Conservation (phyloP, 2,329 filamentous ascomycete genomes). For the Myriosclerotinia curreyana region DNA sequence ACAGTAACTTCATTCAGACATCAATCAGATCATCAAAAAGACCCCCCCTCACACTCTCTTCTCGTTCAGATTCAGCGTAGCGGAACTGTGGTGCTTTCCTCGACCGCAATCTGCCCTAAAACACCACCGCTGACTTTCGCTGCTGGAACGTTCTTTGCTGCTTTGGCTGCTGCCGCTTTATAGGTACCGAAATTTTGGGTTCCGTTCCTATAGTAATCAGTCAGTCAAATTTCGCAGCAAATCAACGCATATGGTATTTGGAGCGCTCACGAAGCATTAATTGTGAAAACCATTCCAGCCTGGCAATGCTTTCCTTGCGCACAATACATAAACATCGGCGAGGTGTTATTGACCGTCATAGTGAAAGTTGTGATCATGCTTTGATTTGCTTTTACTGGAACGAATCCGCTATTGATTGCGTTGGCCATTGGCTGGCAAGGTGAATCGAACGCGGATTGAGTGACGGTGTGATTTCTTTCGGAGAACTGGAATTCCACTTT, state of each 20-base stretch:
- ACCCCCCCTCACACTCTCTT: background rate
- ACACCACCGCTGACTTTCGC: background rate
- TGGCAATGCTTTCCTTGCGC: slow-evolving; percentile 72
- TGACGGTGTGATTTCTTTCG: slow-evolving; percentile 72
- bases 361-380: slow-evolving; percentile 55
- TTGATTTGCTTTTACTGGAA: slow-evolving; percentile 58
- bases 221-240: background rate
- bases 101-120: background rate
- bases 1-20: background rate
- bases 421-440: slow-evolving; percentile 62
- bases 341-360: slow-evolving; percentile 64
- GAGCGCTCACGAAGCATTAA: slow-evolving; percentile 40
- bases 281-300: slow-evolving; percentile 41
- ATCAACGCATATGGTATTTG: no score
- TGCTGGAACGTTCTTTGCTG: slow-evolving; percentile 6
- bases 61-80: background rate
- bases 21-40: background rate
- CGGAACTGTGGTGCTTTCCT: slow-evolving; percentile 12
- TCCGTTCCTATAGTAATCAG: background rate
- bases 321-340: slow-evolving; percentile 78
- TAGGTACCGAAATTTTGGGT: slow-evolving; percentile 16
- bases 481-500: slow-evolving; percentile 67
- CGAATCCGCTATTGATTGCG: slow-evolving; percentile 54
- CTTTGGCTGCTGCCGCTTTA: slow-evolving; percentile 8
- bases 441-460: slow-evolving; percentile 69